Percentiles rank a stretch among this genome's conserved stretches.
phyloP scores from a whole-genome alignment of 345 rosid genomes.

The Garcia nutans region DNA sequence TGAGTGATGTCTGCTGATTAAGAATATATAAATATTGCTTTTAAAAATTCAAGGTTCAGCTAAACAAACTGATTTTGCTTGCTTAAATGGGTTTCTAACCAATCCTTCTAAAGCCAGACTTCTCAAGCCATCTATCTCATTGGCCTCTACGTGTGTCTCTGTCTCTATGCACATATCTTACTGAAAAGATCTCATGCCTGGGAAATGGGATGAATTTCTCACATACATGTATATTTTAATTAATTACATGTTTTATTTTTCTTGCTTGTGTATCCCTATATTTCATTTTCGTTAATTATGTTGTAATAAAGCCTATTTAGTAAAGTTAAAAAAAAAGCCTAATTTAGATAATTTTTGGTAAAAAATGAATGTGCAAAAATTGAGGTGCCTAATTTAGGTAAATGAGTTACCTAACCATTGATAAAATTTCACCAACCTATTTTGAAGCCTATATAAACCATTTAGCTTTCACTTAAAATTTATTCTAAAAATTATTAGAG shows the following conservation, averaged over 20 bases:
- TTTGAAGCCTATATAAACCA: too few relatives aligned
- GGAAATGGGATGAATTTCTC: neutral
- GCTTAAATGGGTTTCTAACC: constrained; percentile 44
- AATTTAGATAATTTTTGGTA: too few relatives aligned
- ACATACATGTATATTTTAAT: neutral
- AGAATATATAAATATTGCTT: neutral
- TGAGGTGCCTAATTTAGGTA: too few relatives aligned
- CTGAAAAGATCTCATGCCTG: constrained; percentile 6
- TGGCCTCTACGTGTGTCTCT: constrained; percentile 10
- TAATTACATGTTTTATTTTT: neutral
- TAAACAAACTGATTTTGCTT: constrained; percentile 52
- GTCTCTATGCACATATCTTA: constrained; percentile 11
- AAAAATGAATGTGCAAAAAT: too few relatives aligned
- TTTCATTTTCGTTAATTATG: neutral
- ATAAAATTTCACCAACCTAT: too few relatives aligned
- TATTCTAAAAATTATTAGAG: too few relatives aligned
- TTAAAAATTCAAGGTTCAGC: constrained; percentile 35
- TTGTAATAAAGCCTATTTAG: too few relatives aligned
- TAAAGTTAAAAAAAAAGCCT: too few relatives aligned
- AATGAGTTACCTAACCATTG: too few relatives aligned
- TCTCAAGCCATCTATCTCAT: constrained; percentile 14
- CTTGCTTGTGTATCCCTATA: neutral
- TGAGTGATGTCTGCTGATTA: constrained; percentile 27
- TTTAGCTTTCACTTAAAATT: too few relatives aligned
- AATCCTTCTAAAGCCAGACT: constrained; percentile 26